Conservation (phyloP, 129 eudicot genomes). For the carrot (Daucus carota) region DNA sequence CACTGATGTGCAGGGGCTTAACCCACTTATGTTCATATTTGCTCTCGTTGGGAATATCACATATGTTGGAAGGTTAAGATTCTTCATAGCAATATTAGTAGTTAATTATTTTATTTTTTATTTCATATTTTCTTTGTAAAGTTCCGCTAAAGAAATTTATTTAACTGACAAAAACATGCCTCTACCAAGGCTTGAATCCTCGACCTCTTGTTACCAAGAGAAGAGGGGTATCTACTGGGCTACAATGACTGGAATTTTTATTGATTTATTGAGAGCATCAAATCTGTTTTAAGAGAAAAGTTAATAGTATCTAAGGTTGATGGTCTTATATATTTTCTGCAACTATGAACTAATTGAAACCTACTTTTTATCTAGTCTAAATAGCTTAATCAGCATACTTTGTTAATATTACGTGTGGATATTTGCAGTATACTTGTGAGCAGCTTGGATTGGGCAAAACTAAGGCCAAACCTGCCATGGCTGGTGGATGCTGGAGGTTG, state of each 20-base stretch:
- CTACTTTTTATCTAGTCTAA: neutral
- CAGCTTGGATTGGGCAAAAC: conserved; percentile 68
- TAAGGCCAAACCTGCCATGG: conserved; percentile 75
- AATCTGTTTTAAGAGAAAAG: neutral
- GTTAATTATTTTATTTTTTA: neutral
- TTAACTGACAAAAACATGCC: neutral
- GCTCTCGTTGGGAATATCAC: conserved; percentile 68
- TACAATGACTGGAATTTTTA: neutral
- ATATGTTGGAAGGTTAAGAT: conserved; percentile 71
- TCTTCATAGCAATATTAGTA: neutral
- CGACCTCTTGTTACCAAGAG: neutral
- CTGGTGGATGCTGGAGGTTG: conserved; percentile 83
- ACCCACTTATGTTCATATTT: conserved; percentile 78
- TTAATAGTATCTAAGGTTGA: neutral
- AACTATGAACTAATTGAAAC: neutral
- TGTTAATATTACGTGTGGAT: neutral
- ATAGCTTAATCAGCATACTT: neutral
- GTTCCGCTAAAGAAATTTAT: neutral
- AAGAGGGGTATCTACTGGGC: neutral
- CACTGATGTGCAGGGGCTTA: conserved; percentile 52
- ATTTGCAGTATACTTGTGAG: conserved; percentile 62
- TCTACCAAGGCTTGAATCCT: neutral
- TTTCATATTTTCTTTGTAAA: neutral
- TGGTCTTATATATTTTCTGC: neutral
- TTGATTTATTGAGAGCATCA: neutral